Percentiles rank a stretch among this genome's conserved stretches.
Evolutionary conservation across 2,329 filamentous ascomycete species (phyloP).

Genomic region (Colletotrichum viniferum): DNA sequence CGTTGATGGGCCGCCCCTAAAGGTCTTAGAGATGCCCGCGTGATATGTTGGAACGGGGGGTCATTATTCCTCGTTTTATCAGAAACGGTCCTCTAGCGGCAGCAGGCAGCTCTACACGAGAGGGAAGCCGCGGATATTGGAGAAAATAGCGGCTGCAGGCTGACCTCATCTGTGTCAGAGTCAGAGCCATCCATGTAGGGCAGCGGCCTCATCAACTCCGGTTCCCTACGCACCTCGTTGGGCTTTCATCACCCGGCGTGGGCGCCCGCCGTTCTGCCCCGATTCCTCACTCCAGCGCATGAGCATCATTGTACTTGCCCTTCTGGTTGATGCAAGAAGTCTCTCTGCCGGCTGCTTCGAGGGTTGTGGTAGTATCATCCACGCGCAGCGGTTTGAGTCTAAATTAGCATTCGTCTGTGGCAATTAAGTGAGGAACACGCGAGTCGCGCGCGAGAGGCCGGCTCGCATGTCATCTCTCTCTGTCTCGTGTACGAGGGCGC

Average conservation of each 20-base stretch:
- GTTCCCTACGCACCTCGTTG: neutral
- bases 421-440: neutral
- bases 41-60: constrained; percentile 7
- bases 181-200: neutral
- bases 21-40: neutral
- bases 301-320: neutral
- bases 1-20: neutral
- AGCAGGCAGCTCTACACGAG: constrained; percentile 7
- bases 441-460: neutral
- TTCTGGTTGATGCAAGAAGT: neutral
- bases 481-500: neutral
- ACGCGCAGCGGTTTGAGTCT: neutral
- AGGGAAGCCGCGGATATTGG: constrained; percentile 23
- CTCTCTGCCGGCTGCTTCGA: neutral
- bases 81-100: neutral
- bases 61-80: neutral
- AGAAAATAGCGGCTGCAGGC: constrained; percentile 19
- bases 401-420: neutral
- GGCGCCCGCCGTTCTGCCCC: neutral
- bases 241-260: neutral
- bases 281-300: neutral
- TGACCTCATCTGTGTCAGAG: constrained; percentile 25
- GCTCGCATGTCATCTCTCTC: neutral
- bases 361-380: neutral
- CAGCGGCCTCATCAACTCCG: neutral